phyloP scores from a whole-genome alignment of 2,329 filamentous ascomycete species.

The Metarhizium humberi region DNA sequence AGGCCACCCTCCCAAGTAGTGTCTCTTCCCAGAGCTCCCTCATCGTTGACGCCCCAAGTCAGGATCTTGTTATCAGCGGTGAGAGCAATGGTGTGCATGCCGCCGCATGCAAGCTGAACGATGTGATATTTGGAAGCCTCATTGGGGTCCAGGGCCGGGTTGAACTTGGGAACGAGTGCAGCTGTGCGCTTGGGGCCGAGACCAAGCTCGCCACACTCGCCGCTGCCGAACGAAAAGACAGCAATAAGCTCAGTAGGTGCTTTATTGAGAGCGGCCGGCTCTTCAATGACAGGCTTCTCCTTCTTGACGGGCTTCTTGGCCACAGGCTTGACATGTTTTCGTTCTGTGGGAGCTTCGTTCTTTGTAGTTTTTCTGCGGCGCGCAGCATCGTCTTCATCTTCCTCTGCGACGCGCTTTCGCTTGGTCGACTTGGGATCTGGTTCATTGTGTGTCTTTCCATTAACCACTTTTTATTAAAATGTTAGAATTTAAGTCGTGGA shows the following conservation, averaged over 20 bases:
- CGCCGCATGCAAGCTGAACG: constrained; percentile 68
- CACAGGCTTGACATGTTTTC: constrained; percentile 1
- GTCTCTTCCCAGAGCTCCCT: constrained; percentile 69
- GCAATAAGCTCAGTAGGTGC: constrained; percentile 55
- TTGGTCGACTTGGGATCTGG: constrained; percentile 3
- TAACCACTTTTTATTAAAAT: background rate
- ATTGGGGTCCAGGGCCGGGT: constrained; percentile 69
- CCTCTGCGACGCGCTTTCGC: constrained; percentile 7
- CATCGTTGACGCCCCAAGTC: constrained; percentile 84
- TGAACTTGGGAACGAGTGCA: constrained; percentile 29
- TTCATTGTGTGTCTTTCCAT: background rate
- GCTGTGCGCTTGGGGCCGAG: constrained; percentile 50
- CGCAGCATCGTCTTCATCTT: constrained; percentile 1
- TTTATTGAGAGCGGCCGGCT: constrained; percentile 11
- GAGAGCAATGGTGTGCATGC: constrained; percentile 72
- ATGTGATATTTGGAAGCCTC: constrained; percentile 50
- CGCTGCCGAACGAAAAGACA: constrained; percentile 74
- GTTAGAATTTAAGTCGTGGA: background rate
- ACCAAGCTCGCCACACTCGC: constrained; percentile 72
- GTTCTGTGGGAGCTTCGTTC: constrained; percentile 1
- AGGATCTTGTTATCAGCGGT: constrained; percentile 74
- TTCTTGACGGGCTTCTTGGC: constrained; percentile 3
- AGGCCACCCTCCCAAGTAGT: constrained; percentile 59
- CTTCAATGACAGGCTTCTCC: constrained; percentile 22
- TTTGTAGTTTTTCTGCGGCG: constrained; percentile 6